Evolutionary conservation across 176 grass and related monocot species (phyloP).

Genomic region (Triticum dicoccoides): DNA sequence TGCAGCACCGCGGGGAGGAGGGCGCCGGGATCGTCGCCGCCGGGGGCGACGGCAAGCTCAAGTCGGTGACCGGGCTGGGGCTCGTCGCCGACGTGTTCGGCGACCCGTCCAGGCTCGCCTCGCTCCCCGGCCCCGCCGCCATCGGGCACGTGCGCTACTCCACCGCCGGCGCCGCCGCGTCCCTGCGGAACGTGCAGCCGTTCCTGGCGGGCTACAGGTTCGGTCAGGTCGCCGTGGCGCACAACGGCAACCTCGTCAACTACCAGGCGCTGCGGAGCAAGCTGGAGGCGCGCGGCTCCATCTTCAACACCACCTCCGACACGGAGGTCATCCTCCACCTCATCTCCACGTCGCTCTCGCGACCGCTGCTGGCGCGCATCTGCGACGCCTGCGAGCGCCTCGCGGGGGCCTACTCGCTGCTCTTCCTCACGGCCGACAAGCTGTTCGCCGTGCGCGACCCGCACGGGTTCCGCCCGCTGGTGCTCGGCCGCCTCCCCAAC

Average conservation of each 20-base stretch:
- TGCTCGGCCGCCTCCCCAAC: conserved; percentile 58
- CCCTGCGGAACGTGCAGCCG: conserved; percentile 65
- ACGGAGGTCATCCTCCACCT: conserved; percentile 83
- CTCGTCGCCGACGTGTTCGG: conserved; percentile 58
- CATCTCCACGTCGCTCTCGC: conserved; percentile 57
- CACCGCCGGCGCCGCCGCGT: conserved; percentile 44
- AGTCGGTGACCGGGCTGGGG: conserved; percentile 49
- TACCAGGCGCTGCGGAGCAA: conserved; percentile 50
- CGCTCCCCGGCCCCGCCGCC: conserved; percentile 49
- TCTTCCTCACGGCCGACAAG: conserved; percentile 62
- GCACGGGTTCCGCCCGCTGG: conserved; percentile 74
- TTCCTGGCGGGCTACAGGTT: conserved; percentile 54
- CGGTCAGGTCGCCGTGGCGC: conserved; percentile 49
- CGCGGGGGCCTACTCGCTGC: conserved; percentile 59
- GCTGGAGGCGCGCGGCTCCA: conserved; percentile 62
- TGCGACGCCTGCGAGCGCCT: conserved; percentile 58
- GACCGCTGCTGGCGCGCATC: conserved; percentile 59
- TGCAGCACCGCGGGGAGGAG: conserved; percentile 85
- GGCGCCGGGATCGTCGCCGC: conserved; percentile 64
- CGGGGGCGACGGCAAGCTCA: conserved; percentile 43
- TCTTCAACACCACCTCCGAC: conserved; percentile 70
- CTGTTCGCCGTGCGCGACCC: conserved; percentile 72
- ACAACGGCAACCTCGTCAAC: conserved; percentile 79
- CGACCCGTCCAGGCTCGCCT: conserved; percentile 38
- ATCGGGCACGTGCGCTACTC: conserved; percentile 75